phyloP scores from a whole-genome alignment of 2,329 filamentous ascomycete species.

The Teratosphaeria epicoccoides region DNA sequence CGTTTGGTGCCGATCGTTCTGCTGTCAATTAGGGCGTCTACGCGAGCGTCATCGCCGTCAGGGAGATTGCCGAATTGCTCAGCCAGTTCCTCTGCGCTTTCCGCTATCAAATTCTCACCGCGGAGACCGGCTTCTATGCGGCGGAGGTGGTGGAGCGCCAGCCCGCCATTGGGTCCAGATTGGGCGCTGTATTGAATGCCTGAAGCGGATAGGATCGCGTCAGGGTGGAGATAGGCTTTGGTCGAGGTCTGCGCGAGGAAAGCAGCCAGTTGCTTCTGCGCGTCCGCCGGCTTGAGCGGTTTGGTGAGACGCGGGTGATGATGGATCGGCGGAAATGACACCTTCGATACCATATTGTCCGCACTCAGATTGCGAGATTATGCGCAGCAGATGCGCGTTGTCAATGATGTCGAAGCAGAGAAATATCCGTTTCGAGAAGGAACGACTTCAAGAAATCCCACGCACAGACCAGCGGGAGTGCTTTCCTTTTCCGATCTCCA shows the following conservation, averaged over 20 bases:
- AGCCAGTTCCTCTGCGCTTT: conserved; percentile 26
- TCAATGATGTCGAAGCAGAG: neutral
- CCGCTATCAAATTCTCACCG: conserved; percentile 40
- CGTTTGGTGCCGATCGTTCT: conserved; percentile 19
- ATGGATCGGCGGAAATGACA: conserved; percentile 25
- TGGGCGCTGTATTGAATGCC: conserved; percentile 34
- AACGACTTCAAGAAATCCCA: neutral
- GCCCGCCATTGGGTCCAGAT: conserved; percentile 34
- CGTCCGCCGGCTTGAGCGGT: conserved; percentile 24
- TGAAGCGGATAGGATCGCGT: conserved; percentile 33
- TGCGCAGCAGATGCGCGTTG: neutral
- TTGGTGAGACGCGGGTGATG: conserved; percentile 22
- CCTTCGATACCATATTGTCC: conserved; percentile 3
- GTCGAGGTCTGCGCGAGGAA: conserved; percentile 32
- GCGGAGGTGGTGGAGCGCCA: conserved; percentile 43
- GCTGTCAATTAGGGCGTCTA: conserved; percentile 22
- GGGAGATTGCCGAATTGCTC: conserved; percentile 27
- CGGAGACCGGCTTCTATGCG: conserved; percentile 43
- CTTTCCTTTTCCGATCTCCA: neutral
- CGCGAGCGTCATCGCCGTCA: conserved; percentile 16
- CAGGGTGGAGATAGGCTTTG: conserved; percentile 39
- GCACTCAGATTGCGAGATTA: neutral
- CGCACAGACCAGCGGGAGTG: neutral
- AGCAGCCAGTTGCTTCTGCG: conserved; percentile 27
- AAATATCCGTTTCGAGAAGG: neutral